Conservation (phyloP, 768 basidiomycete species). For the Leccinum truebloodii region DNA sequence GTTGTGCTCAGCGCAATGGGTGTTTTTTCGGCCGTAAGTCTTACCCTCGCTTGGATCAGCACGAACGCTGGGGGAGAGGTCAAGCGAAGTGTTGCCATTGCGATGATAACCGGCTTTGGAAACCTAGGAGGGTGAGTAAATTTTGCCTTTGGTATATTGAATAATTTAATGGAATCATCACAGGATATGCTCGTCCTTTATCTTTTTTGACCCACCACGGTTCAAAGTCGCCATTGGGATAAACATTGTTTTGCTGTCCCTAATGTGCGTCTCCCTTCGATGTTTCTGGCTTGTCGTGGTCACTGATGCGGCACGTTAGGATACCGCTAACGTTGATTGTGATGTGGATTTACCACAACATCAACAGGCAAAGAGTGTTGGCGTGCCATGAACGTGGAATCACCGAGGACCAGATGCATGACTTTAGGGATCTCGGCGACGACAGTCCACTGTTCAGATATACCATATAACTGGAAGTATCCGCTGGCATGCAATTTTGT, state of each 20-base stretch:
- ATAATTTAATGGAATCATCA: neutral
- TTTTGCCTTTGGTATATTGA: slow-evolving; percentile 12
- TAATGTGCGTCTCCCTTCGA: slow-evolving; percentile 16
- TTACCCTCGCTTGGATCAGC: slow-evolving; percentile 51
- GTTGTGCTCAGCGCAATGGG: slow-evolving; percentile 50
- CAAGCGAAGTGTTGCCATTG: slow-evolving; percentile 49
- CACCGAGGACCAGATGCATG: slow-evolving; percentile 35
- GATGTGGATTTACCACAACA: slow-evolving; percentile 46
- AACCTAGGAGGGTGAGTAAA: slow-evolving; percentile 51
- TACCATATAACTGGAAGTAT: slow-evolving; percentile 10
- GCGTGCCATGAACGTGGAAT: slow-evolving; percentile 46
- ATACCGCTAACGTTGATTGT: slow-evolving; percentile 37
- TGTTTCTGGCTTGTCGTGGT: slow-evolving; percentile 22
- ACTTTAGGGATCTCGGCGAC: slow-evolving; percentile 49
- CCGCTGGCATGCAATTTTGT: neutral
- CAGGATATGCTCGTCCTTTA: slow-evolving; percentile 42
- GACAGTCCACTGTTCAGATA: slow-evolving; percentile 56
- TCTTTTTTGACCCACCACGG: slow-evolving; percentile 40
- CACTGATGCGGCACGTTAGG: slow-evolving; percentile 32
- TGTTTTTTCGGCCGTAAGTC: slow-evolving; percentile 44
- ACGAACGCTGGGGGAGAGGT: slow-evolving; percentile 56
- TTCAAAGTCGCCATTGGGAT: slow-evolving; percentile 36
- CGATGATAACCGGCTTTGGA: slow-evolving; percentile 53
- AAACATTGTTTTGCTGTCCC: slow-evolving; percentile 28
- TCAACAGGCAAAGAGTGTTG: slow-evolving; percentile 49